Base-by-base conservation (phyloP, 495 filamentous ascomycete species). In the Emericellopsis terricola region DNA sequence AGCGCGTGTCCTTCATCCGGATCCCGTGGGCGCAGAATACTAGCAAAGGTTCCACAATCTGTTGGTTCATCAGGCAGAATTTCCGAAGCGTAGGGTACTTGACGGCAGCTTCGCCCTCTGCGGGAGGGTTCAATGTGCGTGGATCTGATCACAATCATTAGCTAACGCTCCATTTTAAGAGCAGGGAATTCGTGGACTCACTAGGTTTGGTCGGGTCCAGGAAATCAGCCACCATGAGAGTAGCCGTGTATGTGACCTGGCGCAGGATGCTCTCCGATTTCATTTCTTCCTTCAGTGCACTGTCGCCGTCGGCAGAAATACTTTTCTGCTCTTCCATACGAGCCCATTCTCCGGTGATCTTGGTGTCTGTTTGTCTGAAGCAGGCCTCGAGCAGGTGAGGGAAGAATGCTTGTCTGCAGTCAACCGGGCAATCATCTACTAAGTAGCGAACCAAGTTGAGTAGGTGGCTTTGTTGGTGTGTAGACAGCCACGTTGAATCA, bases 211-310 rank as follows among this genome's bases (percentile, higher is more conserved):
- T 64, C 9, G 81, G 80, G 48, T 94, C 86, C 8, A 94, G 64
- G 35, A 96, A 67, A 37, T 78, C 78, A 16, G 84, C 78, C 28
- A 93, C 80, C 65, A 94, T 78, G 39, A 86, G 75, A 9, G 93
- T 82, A 5, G 87, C 81, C 23, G 83, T 80, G 49, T 86, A 83
- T 1, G 89, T 94, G 31, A 96, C 62, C 38, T 92, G 82, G n/a
- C 89, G 73, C 20, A 99, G 62, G 17, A 96, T 89, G 51, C 87
- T 94, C 49, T 99, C 89, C 14, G 81, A 76, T 55, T 92, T 93
- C 89, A 99, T 99, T 59, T 99, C 91, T 42, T 92, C 80, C 1
- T 79, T 77, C 23, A 99, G 60, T 28, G 74, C 73, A 16, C 20
- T 15, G 13, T 77, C 71, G 1, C 67, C 65, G 8, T 70, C 71